Evolutionary conservation across 2,329 filamentous ascomycete species (phyloP).

Genomic region (Diatrype stigma): DNA sequence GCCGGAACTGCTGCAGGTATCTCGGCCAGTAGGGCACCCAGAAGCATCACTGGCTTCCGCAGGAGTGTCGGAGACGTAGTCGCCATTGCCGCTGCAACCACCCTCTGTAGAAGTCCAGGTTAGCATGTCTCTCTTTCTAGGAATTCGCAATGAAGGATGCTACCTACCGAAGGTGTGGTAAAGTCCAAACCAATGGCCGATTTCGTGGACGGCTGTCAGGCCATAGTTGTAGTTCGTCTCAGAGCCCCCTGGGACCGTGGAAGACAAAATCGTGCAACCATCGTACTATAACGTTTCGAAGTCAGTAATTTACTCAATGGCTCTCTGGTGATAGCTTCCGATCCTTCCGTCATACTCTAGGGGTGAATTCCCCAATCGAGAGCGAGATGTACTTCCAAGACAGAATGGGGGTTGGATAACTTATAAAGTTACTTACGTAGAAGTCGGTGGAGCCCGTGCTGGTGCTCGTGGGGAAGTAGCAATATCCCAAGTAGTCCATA

Average conservation of each 20-base stretch:
- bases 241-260: conserved; percentile 22
- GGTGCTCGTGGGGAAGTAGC: conserved; percentile 40
- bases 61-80: conserved; percentile 37
- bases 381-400: no score
- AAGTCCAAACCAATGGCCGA: conserved; percentile 1
- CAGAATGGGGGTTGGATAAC: no score
- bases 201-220: conserved; percentile 33
- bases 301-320: no score
- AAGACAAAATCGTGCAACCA: conserved; percentile 25
- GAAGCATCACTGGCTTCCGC: conserved; percentile 31
- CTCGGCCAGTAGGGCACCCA: conserved; percentile 33
- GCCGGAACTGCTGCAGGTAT: conserved; percentile 26
- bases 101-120: conserved; percentile 32
- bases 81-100: conserved; percentile 34
- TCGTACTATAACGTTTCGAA: conserved; percentile 26
- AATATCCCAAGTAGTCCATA: conserved; percentile 39
- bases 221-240: conserved; percentile 29
- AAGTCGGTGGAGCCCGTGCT: conserved; percentile 28
- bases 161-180: conserved; percentile 1
- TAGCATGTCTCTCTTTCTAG: neutral
- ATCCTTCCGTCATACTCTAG: no score
- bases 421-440: conserved; percentile 10
- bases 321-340: no score
- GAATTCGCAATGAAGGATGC: no score
- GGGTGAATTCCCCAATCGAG: no score